A percentile compares a stretch with the other conserved stretches of the same genome.
Evolutionary conservation across 73 alveolate species (phyloP).

Genomic region (Uronychia binucleata): DNA sequence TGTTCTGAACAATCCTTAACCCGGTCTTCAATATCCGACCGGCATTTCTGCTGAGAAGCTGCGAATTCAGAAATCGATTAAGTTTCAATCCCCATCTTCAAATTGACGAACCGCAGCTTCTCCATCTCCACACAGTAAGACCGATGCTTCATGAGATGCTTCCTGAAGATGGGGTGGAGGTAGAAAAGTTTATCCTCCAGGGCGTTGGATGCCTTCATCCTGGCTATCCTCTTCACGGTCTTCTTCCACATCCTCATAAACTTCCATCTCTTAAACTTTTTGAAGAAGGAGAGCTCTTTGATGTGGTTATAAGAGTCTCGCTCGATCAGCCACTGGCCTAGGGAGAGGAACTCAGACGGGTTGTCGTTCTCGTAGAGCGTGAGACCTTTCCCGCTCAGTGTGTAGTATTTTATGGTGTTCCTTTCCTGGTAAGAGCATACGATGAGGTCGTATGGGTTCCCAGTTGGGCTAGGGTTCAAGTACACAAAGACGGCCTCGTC

Average conservation of each 20-base stretch:
- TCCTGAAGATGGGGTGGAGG: conserved; percentile 67
- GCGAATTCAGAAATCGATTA: conserved; percentile 63
- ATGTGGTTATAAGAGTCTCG: conserved; percentile 77
- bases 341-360: conserved; percentile 74
- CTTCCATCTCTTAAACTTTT: conserved; percentile 82
- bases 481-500: conserved; percentile 56
- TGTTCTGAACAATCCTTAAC: conserved; percentile 45
- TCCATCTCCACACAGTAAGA: conserved; percentile 73
- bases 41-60: conserved; percentile 36
- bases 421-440: conserved; percentile 49
- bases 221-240: conserved; percentile 64
- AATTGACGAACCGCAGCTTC: conserved; percentile 69
- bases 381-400: conserved; percentile 74
- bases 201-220: conserved; percentile 58
- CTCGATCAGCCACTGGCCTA: conserved; percentile 74
- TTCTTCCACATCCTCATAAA: conserved; percentile 81
- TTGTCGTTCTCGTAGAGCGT: conserved; percentile 70
- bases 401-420: conserved; percentile 53
- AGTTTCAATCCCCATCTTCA: conserved; percentile 38
- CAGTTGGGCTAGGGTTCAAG: conserved; percentile 41
- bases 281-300: conserved; percentile 73
- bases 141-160: conserved; percentile 67
- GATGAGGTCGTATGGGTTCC: conserved; percentile 41
- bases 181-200: conserved; percentile 73
- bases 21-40: conserved; percentile 50